Conservation (phyloP, 495 filamentous ascomycete genomes). For the Annulohypoxylon nitens region DNA sequence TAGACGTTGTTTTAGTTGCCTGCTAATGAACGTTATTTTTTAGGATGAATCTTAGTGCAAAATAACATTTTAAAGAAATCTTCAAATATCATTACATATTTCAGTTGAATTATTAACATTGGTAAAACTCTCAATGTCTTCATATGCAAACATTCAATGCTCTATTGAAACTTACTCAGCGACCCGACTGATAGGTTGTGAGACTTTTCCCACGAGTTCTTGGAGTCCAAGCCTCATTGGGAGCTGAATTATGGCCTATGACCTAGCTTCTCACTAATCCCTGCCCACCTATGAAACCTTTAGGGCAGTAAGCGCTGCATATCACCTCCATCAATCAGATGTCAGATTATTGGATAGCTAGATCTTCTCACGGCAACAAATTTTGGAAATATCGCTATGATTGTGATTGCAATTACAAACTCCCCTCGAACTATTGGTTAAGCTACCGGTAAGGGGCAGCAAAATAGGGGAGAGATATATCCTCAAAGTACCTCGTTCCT, state of each 20-base stretch:
- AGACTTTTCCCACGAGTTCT: constrained; percentile 25
- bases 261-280: constrained; percentile 31
- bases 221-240: constrained; percentile 34
- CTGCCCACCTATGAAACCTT: constrained; percentile 26
- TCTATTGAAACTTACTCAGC: background rate
- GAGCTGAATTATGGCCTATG: constrained; percentile 34
- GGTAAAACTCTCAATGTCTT: constrained; percentile 13
- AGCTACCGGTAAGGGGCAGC: background rate
- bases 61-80: background rate
- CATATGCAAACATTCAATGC: background rate
- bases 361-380: constrained; percentile 3
- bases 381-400: constrained; percentile 4
- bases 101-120: constrained; percentile 32
- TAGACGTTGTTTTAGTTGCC: constrained; percentile 19
- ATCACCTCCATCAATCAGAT: constrained; percentile 17
- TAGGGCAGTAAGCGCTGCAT: constrained; percentile 33
- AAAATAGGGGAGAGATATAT: background rate
- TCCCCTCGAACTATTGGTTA: background rate
- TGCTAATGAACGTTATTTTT: constrained; percentile 1
- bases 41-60: constrained; percentile 5
- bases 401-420: constrained; percentile 6
- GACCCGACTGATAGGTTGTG: constrained; percentile 6
- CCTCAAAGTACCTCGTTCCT: constrained; percentile 24
- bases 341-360: constrained; percentile 11
- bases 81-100: background rate